Evolutionary conservation across 768 basidiomycete genomes (phyloP).

Genomic region (Hortiboletus campestris): DNA sequence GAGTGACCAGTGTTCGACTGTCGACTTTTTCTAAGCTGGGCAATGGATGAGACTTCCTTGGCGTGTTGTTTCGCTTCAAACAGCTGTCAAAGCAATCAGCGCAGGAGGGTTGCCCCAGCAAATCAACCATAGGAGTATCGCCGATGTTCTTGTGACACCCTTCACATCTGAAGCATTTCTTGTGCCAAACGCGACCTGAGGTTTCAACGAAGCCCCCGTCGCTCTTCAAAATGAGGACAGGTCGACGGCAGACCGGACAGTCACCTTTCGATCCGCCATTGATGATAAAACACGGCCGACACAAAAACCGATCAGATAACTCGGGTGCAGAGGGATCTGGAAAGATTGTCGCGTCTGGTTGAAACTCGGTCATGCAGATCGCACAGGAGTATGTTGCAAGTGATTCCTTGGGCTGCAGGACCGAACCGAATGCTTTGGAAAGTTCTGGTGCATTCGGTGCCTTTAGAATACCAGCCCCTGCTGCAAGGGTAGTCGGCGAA

Average conservation of each 20-base stretch:
- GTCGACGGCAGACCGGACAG: conserved; percentile 64
- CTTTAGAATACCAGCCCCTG: conserved; percentile 60
- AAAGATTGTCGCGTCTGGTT: conserved; percentile 84
- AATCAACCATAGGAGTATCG: conserved; percentile 74
- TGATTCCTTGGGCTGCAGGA: conserved; percentile 75
- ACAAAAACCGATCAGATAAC: conserved; percentile 57
- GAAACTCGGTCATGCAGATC: conserved; percentile 60
- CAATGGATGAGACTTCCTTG: conserved; percentile 38
- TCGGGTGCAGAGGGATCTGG: conserved; percentile 52
- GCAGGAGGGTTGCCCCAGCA: conserved; percentile 80
- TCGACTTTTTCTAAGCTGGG: conserved; percentile 27
- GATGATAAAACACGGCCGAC: conserved; percentile 65
- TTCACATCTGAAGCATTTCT: conserved; percentile 73
- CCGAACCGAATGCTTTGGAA: conserved; percentile 82
- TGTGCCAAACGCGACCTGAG: conserved; percentile 74
- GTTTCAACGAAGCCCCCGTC: conserved; percentile 80
- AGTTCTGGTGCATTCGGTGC: conserved; percentile 59
- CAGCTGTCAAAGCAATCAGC: conserved; percentile 78
- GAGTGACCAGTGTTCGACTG: conserved; percentile 44
- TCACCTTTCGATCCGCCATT: conserved; percentile 78
- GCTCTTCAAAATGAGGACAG: conserved; percentile 70
- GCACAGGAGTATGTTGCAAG: conserved; percentile 69
- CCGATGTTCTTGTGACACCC: conserved; percentile 74
- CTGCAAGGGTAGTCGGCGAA: conserved; percentile 44
- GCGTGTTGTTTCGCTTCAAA: conserved; percentile 52